phyloP scores from a whole-genome alignment of 2,329 filamentous ascomycete species.

The Colletotrichum viniferum region DNA sequence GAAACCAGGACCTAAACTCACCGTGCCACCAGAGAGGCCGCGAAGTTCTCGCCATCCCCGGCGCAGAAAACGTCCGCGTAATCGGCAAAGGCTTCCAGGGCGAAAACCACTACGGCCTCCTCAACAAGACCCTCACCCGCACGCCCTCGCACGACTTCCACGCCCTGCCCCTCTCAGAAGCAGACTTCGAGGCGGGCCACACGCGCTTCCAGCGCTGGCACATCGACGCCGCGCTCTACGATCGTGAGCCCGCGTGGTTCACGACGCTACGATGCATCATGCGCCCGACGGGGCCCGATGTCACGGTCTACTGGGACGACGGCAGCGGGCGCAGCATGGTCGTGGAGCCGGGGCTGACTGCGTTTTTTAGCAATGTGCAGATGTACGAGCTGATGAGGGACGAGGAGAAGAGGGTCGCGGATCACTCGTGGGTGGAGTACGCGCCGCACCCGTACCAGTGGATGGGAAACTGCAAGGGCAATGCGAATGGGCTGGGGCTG shows the following conservation, averaged over 20 bases:
- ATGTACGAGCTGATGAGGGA: not conserved
- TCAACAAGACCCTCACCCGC: slow-evolving; percentile 34
- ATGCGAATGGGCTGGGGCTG: not conserved
- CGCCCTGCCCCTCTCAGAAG: slow-evolving; percentile 30
- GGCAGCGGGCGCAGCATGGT: not conserved
- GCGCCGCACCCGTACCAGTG: not conserved
- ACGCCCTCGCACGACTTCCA: slow-evolving; percentile 42
- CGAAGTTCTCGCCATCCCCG: slow-evolving; percentile 41
- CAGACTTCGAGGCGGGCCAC: slow-evolving; percentile 42
- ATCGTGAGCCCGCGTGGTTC: slow-evolving; percentile 44
- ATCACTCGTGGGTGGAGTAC: not conserved
- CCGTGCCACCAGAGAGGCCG: slow-evolving; percentile 14
- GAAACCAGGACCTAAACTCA: not conserved
- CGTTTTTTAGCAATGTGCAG: not conserved
- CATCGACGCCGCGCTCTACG: slow-evolving; percentile 51
- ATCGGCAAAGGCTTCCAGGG: slow-evolving; percentile 51
- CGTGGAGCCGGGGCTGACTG: not conserved
- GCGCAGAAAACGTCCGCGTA: slow-evolving; percentile 46
- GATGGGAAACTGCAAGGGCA: not conserved
- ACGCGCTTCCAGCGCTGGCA: slow-evolving; percentile 54
- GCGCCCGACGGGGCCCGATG: slow-evolving; percentile 36
- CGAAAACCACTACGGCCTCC: slow-evolving; percentile 46
- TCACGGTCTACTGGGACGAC: slow-evolving; percentile 28
- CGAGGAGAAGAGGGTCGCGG: not conserved
- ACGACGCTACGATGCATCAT: slow-evolving; percentile 44